Evolutionary conservation across 73 alveolate species (phyloP), one percentile per base, ranked within the genome.

Genomic region (Blepharisma stoltei): DNA sequence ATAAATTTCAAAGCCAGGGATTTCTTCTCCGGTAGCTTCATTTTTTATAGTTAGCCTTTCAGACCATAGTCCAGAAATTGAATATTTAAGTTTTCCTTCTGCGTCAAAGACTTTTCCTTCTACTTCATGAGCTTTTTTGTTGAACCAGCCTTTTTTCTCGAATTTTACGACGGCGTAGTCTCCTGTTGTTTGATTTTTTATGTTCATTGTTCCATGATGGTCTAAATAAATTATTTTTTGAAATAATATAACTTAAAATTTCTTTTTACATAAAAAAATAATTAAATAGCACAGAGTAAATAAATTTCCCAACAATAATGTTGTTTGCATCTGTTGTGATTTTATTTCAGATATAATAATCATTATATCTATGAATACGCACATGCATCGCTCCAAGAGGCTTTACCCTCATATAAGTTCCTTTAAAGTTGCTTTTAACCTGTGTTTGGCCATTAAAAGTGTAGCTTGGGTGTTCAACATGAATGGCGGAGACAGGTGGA

Each of bases 401-500:
- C n/a, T 68, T 87, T 8, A 89, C 91, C 21, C 80, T 76, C 71
- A 89, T 23, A 20, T 85, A 76, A 41, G 78, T 85, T 11, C 96
- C 96, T 87, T 86, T 81, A 68, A 89, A 89, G 7, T 77, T 86
- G 6, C 86, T 83, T 43, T 81, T 84, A 7, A 73, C 84, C 32
- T 78, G 65, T 52, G 76, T 70, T 21, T 80, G 80, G 4, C 85
- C 76, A 75, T 84, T 54, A 55, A 88, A 73, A 54, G 65, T 81
- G 77, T 69, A 88, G 49, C 78, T 90, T 41, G 82, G 78, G 18
- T 93, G 95, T 71, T 86, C 95, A 2, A 78, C 86, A 76, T 67
- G 84, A 25, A 83, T 85, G 0, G 98, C 99, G 1, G 96, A 70
- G 45, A 95, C 87, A 7, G 99, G 98, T 6, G 99, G 99, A 54